Evolutionary conservation across 2,329 filamentous ascomycete genomes (phyloP).

Genomic region (Ceratocystis smalleyi): DNA sequence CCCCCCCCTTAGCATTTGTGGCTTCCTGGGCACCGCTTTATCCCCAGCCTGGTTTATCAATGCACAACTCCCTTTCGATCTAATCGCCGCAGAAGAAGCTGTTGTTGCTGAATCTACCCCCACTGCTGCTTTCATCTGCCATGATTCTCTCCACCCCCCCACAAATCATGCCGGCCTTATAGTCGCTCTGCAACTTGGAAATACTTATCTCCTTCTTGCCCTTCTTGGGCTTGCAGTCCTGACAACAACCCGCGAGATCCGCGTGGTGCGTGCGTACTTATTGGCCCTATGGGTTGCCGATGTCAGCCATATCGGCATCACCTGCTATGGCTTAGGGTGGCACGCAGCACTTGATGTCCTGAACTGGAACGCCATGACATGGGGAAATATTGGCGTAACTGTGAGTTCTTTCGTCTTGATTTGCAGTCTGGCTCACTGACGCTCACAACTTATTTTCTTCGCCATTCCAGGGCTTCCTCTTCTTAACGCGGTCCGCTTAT

Average conservation of each 20-base stretch:
- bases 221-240: conserved; percentile 40
- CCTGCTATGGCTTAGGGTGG: conserved; percentile 41
- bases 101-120: conserved; percentile 21
- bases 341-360: conserved; percentile 36
- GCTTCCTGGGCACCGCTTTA: conserved; percentile 40
- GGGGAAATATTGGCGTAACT: conserved; percentile 56
- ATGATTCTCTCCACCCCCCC: conserved; percentile 23
- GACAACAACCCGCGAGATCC: conserved; percentile 31
- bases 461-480: conserved; percentile 33
- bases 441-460: neutral
- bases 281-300: conserved; percentile 50
- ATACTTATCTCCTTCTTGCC: conserved; percentile 51
- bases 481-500: conserved; percentile 40
- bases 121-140: conserved; percentile 19
- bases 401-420: conserved; percentile 27
- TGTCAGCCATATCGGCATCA: conserved; percentile 50
- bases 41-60: conserved; percentile 46
- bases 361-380: conserved; percentile 54
- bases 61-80: conserved; percentile 37
- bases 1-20: conserved; percentile 47
- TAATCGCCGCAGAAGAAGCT: no score
- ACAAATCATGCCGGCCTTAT: conserved; percentile 27
- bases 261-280: conserved; percentile 52
- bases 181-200: conserved; percentile 53
- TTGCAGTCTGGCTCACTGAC: neutral